Base-by-base conservation (phyloP, 805 yeast genomes). In the Barnettozyma sp. region DNA sequence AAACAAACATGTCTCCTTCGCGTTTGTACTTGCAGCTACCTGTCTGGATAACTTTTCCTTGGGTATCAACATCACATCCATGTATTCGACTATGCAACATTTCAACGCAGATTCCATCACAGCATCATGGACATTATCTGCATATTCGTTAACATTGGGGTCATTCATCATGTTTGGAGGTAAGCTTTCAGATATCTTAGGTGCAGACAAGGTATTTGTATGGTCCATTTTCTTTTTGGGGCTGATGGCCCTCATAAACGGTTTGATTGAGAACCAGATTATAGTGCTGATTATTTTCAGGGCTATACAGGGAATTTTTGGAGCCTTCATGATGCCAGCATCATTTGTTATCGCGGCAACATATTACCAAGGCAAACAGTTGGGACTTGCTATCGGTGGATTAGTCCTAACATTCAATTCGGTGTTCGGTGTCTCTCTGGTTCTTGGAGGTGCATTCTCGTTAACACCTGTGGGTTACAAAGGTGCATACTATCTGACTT, bases 391-490 rank as follows among this genome's bases (percentile, higher is more conserved):
- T 3, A 34, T 61, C 20, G 45, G 52, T 6, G 40, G 42, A 3
- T 44, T 60, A 4, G 45, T 59, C 2, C 36, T 56, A 14, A 45
- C 55, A 22, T 28, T 53, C 36, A 48, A 60, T 38, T 31, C 57
- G 20, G 39, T 59, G 22, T 50, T 63, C 12, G 70, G 70, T 6
- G 21, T 66, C 10, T 74, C 72, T 4, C 43, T 54, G 4, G 37
- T 67, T 7, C 24, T 68, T 2, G 73, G 73, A 21, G 73, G 74
- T 33, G 73, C 69, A 0, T 69, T 68, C 33, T 47, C 62, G 1
- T 36, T 41, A 18, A 50, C 66, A 2, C 25, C 36, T 6, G 48
- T 63, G 33, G 73, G 71, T 1, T 66, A 66, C 42, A 57, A 59
- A 34, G 64, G 64, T 1, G 45, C 60, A 10, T 63, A 60, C 40